phyloP scores from a whole-genome alignment of 2,329 filamentous ascomycete species.

The Boeremia lycopersici region DNA sequence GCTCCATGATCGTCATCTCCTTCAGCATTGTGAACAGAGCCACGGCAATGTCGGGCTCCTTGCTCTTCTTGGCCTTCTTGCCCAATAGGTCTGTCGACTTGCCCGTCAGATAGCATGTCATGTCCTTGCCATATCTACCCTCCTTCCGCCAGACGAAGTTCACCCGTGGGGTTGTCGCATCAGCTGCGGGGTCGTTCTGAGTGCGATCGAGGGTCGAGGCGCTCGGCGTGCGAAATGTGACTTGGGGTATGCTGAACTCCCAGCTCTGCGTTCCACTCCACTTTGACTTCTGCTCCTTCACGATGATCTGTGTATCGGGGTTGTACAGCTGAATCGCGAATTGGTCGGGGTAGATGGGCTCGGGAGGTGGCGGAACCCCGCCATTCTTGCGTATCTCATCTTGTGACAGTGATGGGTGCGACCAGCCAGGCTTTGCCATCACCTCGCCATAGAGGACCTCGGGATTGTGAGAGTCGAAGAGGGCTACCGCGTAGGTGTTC shows the following conservation, averaged over 20 bases:
- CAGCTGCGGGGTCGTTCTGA: constrained; percentile 63
- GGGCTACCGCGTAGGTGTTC: constrained; percentile 84
- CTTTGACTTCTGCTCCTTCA: constrained; percentile 73
- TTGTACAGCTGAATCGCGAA: constrained; percentile 93
- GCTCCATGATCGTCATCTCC: constrained; percentile 89
- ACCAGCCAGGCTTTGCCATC: constrained; percentile 82
- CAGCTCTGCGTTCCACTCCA: constrained; percentile 83
- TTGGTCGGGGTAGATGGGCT: constrained; percentile 75
- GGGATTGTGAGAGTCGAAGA: constrained; percentile 80
- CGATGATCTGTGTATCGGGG: constrained; percentile 79
- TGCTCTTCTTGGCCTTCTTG: constrained; percentile 70
- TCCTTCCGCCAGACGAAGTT: constrained; percentile 91
- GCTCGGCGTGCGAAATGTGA: constrained; percentile 81
- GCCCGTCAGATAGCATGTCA: constrained; percentile 86
- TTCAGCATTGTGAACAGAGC: constrained; percentile 75
- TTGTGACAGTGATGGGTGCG: constrained; percentile 78
- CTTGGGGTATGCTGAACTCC: constrained; percentile 91
- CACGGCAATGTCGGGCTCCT: constrained; percentile 95
- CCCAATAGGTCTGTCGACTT: constrained; percentile 69
- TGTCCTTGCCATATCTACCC: constrained; percentile 81
- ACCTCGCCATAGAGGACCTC: constrained; percentile 89
- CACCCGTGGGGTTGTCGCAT: constrained; percentile 68
- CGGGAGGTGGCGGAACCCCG: constrained; percentile 67
- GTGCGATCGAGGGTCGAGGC: constrained; percentile 77
- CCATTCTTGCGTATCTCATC: constrained; percentile 77